Evolutionary conservation across 2,329 filamentous ascomycete genomes (phyloP).

Genomic region (Stylonectria norvegica): DNA sequence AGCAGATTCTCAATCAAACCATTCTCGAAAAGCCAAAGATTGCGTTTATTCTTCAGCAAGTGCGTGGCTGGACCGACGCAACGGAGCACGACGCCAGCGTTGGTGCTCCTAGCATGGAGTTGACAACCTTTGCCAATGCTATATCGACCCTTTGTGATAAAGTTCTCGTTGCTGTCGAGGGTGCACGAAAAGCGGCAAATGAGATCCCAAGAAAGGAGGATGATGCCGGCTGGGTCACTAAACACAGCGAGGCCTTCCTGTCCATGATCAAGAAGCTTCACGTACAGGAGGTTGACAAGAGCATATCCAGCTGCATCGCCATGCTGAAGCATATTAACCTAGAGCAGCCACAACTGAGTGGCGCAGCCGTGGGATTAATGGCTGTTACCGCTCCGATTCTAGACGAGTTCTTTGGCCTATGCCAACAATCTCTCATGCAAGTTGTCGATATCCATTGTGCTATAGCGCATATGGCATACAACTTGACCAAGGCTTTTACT

Average conservation of each 20-base stretch:
- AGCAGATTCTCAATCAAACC: constrained; percentile 39
- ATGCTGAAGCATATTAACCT: constrained; percentile 34
- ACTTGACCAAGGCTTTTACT: constrained; percentile 72
- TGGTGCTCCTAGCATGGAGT: constrained; percentile 13
- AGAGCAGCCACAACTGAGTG: constrained; percentile 22
- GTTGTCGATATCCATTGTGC: constrained; percentile 65
- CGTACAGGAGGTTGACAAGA: constrained; percentile 50
- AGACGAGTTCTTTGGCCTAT: constrained; percentile 65
- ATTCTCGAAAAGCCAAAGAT: constrained; percentile 51
- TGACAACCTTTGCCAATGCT: constrained; percentile 51
- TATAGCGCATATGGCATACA: constrained; percentile 70
- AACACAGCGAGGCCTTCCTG: constrained; percentile 49
- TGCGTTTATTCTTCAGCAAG: constrained; percentile 62
- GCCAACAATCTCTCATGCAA: constrained; percentile 54
- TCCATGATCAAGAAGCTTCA: constrained; percentile 58
- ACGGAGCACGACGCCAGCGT: constrained; percentile 18
- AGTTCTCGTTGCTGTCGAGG: constrained; percentile 76
- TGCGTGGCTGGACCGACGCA: constrained; percentile 59
- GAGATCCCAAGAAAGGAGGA: constrained; percentile 36
- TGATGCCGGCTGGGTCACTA: constrained; percentile 35
- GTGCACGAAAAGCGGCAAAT: constrained; percentile 55
- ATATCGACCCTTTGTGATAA: constrained; percentile 67
- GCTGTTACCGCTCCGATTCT: constrained; percentile 60
- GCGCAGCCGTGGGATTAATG: constrained; percentile 32
- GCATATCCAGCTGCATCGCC: constrained; percentile 37